A percentile compares a stretch with the other conserved stretches of the same genome.
These are phyloP conservation scores for Penicillium sp. DNA, from an alignment of 2,329 filamentous ascomycete genomes.

Conservation along the genomic window DNA sequence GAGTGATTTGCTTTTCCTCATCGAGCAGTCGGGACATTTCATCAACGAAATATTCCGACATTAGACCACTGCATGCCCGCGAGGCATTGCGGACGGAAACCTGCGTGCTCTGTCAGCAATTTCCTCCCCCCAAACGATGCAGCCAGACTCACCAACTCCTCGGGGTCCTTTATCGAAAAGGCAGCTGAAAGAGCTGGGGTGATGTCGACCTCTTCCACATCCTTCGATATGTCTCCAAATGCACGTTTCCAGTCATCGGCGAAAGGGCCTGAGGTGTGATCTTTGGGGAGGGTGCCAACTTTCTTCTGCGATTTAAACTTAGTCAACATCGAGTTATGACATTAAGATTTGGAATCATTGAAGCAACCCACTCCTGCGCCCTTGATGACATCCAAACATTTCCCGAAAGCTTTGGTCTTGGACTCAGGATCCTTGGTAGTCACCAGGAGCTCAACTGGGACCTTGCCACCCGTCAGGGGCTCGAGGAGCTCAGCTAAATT, in stretches of 20 bases:
- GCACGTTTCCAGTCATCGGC: slow-evolving; percentile 93
- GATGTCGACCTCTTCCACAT: slow-evolving; percentile 85
- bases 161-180: slow-evolving; percentile 91
- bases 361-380: slow-evolving; percentile 70
- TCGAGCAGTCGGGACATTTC: slow-evolving; percentile 97
- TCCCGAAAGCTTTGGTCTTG: slow-evolving; percentile 85
- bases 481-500: slow-evolving; percentile 82
- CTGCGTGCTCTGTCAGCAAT: slow-evolving; percentile 32
- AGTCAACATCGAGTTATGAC: neutral
- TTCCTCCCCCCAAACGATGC: neutral
- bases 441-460: slow-evolving; percentile 86
- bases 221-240: slow-evolving; percentile 74
- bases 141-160: slow-evolving; percentile 64
- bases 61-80: slow-evolving; percentile 87
- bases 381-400: slow-evolving; percentile 83
- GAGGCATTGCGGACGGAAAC: slow-evolving; percentile 92
- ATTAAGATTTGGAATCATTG: too few relatives aligned
- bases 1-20: slow-evolving; percentile 94
- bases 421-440: slow-evolving; percentile 87
- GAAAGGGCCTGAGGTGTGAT: slow-evolving; percentile 80
- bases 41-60: slow-evolving; percentile 95
- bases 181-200: slow-evolving; percentile 77
- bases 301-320: slow-evolving; percentile 63
- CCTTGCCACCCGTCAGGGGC: slow-evolving; percentile 84
- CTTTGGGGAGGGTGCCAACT: slow-evolving; percentile 81